Evolutionary conservation across 345 rosid species (phyloP).

Genomic region (Pugionium cornutum): DNA sequence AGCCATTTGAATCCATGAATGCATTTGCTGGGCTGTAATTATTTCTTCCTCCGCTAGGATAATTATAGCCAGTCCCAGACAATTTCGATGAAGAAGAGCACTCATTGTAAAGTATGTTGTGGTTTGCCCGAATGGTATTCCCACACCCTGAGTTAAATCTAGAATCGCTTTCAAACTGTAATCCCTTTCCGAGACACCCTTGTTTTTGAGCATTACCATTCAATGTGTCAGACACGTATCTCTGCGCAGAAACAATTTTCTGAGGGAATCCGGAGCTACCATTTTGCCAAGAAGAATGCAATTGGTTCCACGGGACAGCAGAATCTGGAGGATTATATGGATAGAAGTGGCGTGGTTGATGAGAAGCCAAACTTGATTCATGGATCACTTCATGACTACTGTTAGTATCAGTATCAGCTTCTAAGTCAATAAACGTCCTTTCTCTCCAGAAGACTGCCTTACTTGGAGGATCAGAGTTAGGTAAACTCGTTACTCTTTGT

Average conservation of each 20-base stretch:
- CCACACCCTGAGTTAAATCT: slow-evolving; percentile 38
- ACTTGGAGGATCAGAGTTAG: slow-evolving; percentile 53
- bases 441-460: slow-evolving; percentile 58
- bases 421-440: slow-evolving; percentile 48
- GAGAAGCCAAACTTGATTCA: slow-evolving; percentile 54
- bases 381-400: slow-evolving; percentile 46
- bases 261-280: slow-evolving; percentile 54
- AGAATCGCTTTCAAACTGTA: slow-evolving; percentile 47
- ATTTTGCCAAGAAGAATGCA: slow-evolving; percentile 58
- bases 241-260: slow-evolving; percentile 53
- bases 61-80: slow-evolving; percentile 17
- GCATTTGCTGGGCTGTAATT: slow-evolving; percentile 24
- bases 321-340: slow-evolving; percentile 48
- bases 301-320: slow-evolving; percentile 53
- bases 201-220: slow-evolving; percentile 51
- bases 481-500: slow-evolving; percentile 47
- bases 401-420: slow-evolving; percentile 44
- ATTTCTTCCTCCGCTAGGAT: slow-evolving; percentile 39
- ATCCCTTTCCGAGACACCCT: slow-evolving; percentile 55
- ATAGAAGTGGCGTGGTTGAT: slow-evolving; percentile 42
- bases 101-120: slow-evolving; percentile 39
- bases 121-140: slow-evolving; percentile 34
- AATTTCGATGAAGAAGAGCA: slow-evolving; percentile 47
- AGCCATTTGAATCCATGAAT: slow-evolving; percentile 27
- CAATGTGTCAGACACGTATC: slow-evolving; percentile 48